These are phyloP conservation scores for Claviceps quebecensis DNA, from an alignment of 2,329 filamentous ascomycete genomes.

Conservation along the genomic window DNA sequence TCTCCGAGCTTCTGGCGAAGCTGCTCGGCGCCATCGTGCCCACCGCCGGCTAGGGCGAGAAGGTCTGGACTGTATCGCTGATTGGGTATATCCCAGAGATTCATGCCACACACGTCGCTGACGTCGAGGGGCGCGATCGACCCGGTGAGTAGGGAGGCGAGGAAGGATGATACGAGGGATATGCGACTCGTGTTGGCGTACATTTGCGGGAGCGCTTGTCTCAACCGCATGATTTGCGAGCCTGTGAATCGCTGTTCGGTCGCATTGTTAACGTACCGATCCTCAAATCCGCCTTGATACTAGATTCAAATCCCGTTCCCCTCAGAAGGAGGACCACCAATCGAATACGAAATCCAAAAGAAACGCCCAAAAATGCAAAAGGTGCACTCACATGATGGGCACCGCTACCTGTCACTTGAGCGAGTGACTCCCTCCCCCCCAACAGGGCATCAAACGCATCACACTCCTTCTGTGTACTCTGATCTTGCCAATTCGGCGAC, in stretches of 20 bases:
- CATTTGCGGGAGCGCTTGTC: constrained; percentile 62
- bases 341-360: neutral
- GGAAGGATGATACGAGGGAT: constrained; percentile 87
- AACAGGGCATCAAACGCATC: constrained; percentile 70
- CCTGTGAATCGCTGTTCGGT: constrained; percentile 70
- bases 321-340: too few species aligned
- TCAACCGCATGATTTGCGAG: constrained; percentile 87
- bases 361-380: neutral
- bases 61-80: constrained; percentile 62
- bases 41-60: constrained; percentile 63
- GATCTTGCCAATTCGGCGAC: constrained; percentile 96
- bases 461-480: constrained; percentile 84
- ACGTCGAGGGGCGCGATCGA: constrained; percentile 81
- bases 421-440: constrained; percentile 53
- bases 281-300: too few species aligned
- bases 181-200: constrained; percentile 74
- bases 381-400: constrained; percentile 70
- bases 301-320: too few species aligned
- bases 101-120: constrained; percentile 91
- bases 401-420: constrained; percentile 72
- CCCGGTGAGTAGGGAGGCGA: constrained; percentile 81
- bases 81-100: constrained; percentile 77
- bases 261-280: neutral
- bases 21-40: constrained; percentile 41
- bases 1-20: constrained; percentile 68